Base-by-base conservation (phyloP, 1,284 basidiomycete species). In the Pseudozyma flocculosa region DNA sequence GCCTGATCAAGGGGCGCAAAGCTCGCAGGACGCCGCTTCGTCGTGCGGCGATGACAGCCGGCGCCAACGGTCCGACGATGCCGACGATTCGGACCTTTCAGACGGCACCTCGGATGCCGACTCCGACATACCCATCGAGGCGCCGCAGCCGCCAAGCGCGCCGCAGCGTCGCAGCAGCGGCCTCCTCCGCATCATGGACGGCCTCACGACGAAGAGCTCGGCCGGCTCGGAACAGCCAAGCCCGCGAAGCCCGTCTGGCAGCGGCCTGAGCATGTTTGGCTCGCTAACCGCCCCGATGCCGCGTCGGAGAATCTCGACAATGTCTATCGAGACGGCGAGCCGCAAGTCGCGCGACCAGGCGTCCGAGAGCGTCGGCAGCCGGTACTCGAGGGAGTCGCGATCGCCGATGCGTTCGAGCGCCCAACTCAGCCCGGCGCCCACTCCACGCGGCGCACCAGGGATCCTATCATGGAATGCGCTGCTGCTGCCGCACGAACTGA, bases 401-500 rank as follows among this genome's bases (percentile, higher is more conserved):
- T 38, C 36, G 5, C 36, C 36, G 7, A 5, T 38, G 14, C 36
- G 36, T 5, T n/a, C 36, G 4, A 38, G 36, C 36, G 36, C 18
- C 7, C 14, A 38, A 8, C 14, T 38, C 7, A 38, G 18, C 36
- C 36, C 14, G 15, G 36, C 36, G 36, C 17, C 18, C 18, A 38
- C 36, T 29, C 29, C 29, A 29, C 7, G 7, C 29, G 5, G 7
- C 7, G 29, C 7, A 13, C 29, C 29, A 5, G 36, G 14, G 36
- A 8, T 19, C 8, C 18, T 19, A 5, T 38, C 36, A 5, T 72
- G 70, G 70, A 49, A 52, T 34, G 69, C 66, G 8, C 43, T 76
- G 18, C 45, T 76, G 23, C 45, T 76, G 26, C 73, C 73, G 2
- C 52, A 60, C 13, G 74, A 76, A 46, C 38, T 66, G 10, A 59